phyloP scores from a whole-genome alignment of 1,284 basidiomycete species.

The Heliocybe sulcata region DNA sequence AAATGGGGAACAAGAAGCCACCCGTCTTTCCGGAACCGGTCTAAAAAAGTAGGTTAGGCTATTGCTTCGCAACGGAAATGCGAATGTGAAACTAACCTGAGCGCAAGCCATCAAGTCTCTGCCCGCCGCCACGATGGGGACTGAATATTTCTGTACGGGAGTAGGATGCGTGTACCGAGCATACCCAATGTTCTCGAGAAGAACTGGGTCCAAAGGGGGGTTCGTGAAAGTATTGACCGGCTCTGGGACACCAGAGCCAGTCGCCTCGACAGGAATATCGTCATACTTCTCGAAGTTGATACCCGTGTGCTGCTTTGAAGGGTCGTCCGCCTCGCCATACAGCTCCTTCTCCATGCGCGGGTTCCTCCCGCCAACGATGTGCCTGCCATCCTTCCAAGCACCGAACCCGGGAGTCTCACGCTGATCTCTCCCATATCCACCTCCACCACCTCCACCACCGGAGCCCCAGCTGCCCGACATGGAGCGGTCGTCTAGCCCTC shows the following conservation, averaged over 20 bases:
- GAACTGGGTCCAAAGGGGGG: constrained; percentile 88
- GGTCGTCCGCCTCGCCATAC: constrained; percentile 86
- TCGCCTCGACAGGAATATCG: constrained; percentile 98
- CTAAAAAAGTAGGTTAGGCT: constrained; percentile 28
- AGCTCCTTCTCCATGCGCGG: constrained; percentile 91
- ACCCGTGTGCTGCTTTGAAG: constrained; percentile 84
- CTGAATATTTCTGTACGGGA: constrained; percentile 99
- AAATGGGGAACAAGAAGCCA: constrained; percentile 98
- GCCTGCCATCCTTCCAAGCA: constrained; percentile 85
- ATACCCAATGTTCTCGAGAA: constrained; percentile 91
- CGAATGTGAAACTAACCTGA: constrained; percentile 69
- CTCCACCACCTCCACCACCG: constrained; percentile 30
- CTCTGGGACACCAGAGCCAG: constrained; percentile 92
- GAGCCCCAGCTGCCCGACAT: constrained; percentile 36
- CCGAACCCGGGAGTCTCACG: constrained; percentile 65
- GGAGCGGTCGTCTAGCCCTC: constrained; percentile 19
- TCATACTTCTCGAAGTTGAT: constrained; percentile 99
- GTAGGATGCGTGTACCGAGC: constrained; percentile 95
- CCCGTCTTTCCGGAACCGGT: constrained; percentile 99
- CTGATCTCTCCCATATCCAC: constrained; percentile 35
- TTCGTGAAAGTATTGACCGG: constrained; percentile 84
- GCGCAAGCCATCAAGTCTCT: constrained; percentile 99
- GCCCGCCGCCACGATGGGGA: constrained; percentile 90
- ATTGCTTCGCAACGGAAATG: constrained; percentile 14
- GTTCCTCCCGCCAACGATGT: constrained; percentile 79